Conservation (phyloP, 2,329 filamentous ascomycete genomes). For the Trichoderma gracile region DNA sequence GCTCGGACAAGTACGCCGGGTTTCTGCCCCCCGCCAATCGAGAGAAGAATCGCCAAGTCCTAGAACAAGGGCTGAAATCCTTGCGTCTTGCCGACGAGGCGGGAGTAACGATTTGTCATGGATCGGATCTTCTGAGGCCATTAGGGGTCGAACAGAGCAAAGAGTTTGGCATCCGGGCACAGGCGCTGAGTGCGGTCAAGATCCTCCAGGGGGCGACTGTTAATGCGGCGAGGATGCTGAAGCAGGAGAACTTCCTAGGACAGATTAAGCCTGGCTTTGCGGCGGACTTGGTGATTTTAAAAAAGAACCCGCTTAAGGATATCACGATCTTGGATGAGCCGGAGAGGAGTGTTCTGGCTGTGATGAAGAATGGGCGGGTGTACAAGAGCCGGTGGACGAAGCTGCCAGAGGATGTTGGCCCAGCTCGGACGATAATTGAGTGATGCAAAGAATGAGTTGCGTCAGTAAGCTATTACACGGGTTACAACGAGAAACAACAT, state of each 20-base stretch:
- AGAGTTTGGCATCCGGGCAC: conserved; percentile 37
- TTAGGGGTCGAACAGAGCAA: conserved; percentile 37
- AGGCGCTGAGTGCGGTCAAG: conserved; percentile 30
- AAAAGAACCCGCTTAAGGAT: conserved; percentile 56
- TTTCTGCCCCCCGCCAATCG: conserved; percentile 48
- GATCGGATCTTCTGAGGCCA: conserved; percentile 44
- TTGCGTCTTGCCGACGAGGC: conserved; percentile 52
- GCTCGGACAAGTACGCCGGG: conserved; percentile 43
- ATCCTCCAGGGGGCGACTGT: conserved; percentile 42
- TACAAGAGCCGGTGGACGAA: conserved; percentile 35
- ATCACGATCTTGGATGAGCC: conserved; percentile 51
- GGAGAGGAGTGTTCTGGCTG: conserved; percentile 50
- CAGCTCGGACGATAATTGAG: background rate
- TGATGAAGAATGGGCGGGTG: conserved; percentile 56
- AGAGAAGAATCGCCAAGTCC: conserved; percentile 53
- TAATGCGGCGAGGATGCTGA: conserved; percentile 52
- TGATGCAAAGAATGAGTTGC: background rate
- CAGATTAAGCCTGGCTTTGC: conserved; percentile 51
- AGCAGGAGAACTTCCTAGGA: conserved; percentile 50
- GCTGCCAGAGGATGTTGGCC: conserved; percentile 25
- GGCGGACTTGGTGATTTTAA: conserved; percentile 56
- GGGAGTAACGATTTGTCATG: conserved; percentile 58
- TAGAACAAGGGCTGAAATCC: conserved; percentile 48
- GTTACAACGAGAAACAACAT: no score
- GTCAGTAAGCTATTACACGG: no score